phyloP scores from a whole-genome alignment of 768 basidiomycete species.

The Mycena venus region DNA sequence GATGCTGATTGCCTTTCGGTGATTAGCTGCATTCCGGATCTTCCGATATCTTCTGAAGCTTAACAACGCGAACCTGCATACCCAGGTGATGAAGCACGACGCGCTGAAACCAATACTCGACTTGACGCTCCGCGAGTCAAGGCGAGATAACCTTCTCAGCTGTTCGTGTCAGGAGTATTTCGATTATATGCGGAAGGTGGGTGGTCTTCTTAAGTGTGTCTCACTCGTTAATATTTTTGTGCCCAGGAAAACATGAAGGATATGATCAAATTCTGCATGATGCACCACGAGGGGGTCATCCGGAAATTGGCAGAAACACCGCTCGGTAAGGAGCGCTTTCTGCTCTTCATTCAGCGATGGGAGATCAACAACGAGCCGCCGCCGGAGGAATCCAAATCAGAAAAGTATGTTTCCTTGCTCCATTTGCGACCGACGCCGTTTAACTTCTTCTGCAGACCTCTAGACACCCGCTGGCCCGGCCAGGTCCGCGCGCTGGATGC shows the following conservation, averaged over 20 bases:
- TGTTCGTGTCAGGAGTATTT: slow-evolving; percentile 98
- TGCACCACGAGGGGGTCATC: slow-evolving; percentile 75
- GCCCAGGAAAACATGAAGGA: slow-evolving; percentile 89
- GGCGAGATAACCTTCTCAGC: slow-evolving; percentile 91
- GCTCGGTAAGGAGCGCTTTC: slow-evolving; percentile 77
- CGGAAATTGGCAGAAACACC: slow-evolving; percentile 72
- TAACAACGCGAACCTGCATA: slow-evolving; percentile 81
- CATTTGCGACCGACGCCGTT: slow-evolving; percentile 8
- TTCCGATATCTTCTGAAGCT: slow-evolving; percentile 88
- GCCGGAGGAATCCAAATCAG: slow-evolving; percentile 63
- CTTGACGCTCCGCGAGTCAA: slow-evolving; percentile 85
- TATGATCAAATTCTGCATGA: slow-evolving; percentile 87
- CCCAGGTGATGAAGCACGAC: slow-evolving; percentile 87
- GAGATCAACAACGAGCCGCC: slow-evolving; percentile 93
- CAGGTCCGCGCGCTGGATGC: slow-evolving; percentile 69
- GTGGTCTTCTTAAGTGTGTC: slow-evolving; percentile 35
- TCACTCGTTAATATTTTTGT: background rate
- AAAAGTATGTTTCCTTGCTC: slow-evolving; percentile 56
- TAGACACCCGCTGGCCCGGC: slow-evolving; percentile 60
- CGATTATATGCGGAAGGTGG: slow-evolving; percentile 89
- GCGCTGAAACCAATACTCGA: slow-evolving; percentile 87
- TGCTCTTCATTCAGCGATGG: slow-evolving; percentile 81
- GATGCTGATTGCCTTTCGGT: slow-evolving; percentile 26
- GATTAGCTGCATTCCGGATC: slow-evolving; percentile 89
- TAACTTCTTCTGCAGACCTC: slow-evolving; percentile 47